Base-by-base conservation (phyloP, 1,284 basidiomycete genomes). In the Cryptococcus deneoformans region DNA sequence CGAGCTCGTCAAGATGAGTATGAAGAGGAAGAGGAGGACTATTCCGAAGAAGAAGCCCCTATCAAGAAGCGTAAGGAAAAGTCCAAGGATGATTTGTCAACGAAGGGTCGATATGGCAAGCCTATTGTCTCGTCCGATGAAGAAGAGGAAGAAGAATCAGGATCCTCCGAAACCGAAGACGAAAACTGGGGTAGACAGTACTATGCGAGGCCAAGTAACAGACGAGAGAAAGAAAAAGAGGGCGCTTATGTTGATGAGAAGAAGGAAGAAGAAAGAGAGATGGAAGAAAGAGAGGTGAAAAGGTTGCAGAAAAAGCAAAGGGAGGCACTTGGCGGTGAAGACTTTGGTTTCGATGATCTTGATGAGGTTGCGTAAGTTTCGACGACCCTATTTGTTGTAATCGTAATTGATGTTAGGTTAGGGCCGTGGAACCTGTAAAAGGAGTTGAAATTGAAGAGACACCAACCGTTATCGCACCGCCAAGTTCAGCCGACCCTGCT, bases 211-310 rank as follows among this genome's bases (percentile, higher is more conserved):
- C 78, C 78, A 12, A 74, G 71, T 16, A 77, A 73, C n/a, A 62
- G 73, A 50, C 49, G 72, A 44, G 89, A 88, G 34, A 91, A 92
- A 71, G 89, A 88, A 39, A 85, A 83, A 20, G 81, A 88, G 54
- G 73, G 69, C 1, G 70, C 67, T 7, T 76, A 69, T 3, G 89
- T 90, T 50, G 89, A 89, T 44, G 89, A 90, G 65, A 69, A 90
- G 65, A 73, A 90, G 60, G 90, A 92, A 62, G 89, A 92, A 72
- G 89, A 86, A 42, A 84, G 87, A 68, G 88, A 90, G 68, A 80
- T 95, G 58, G 92, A 96, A 70, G 88, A 92, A 72, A 86, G 88
- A 69, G 93, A 97, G 77, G 90, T 89, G 6, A 86, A 80, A 66
- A 81, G 90, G 50, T 76, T 97, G 52, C 94, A 96, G 75, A 77